Percentiles rank a stretch among this genome's conserved stretches.
Evolutionary conservation across 108 stramenopile genomes (phyloP).

Genomic region (Poteriospumella lacustris): DNA sequence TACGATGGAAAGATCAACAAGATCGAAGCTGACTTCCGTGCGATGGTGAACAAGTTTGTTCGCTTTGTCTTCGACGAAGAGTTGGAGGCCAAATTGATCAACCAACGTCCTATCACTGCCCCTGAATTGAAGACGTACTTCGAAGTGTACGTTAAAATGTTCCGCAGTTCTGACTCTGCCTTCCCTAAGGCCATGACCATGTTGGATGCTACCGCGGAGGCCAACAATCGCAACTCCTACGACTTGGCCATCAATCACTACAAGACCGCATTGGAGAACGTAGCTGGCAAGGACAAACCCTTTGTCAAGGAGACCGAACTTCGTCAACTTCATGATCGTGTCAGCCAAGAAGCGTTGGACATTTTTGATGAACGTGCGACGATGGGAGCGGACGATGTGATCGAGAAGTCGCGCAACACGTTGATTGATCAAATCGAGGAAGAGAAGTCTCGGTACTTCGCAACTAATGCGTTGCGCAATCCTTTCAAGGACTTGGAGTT

Average conservation of each 20-base stretch:
- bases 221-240: constrained; percentile 85
- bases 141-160: constrained; percentile 82
- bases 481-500: constrained; percentile 77
- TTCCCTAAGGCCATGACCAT: constrained; percentile 92
- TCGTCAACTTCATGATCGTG: constrained; percentile 54
- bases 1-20: constrained; percentile 74
- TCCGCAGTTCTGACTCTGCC: constrained; percentile 67
- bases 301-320: constrained; percentile 71
- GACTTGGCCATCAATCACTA: constrained; percentile 68
- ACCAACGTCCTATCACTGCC: constrained; percentile 75
- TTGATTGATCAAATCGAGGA: constrained; percentile 52
- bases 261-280: constrained; percentile 75
- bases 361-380: constrained; percentile 81
- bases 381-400: constrained; percentile 74
- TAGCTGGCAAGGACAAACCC: constrained; percentile 68
- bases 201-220: constrained; percentile 88
- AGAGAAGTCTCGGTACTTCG: constrained; percentile 63
- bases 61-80: constrained; percentile 68
- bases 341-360: constrained; percentile 51
- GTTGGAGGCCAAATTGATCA: constrained; percentile 73
- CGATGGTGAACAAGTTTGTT: constrained; percentile 79
- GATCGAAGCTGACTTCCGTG: constrained; percentile 72
- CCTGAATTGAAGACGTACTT: constrained; percentile 81
- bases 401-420: constrained; percentile 30
- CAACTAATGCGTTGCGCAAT: constrained; percentile 77